Base-by-base conservation (phyloP, 345 rosid species). In the Atalantia buxifolia region DNA sequence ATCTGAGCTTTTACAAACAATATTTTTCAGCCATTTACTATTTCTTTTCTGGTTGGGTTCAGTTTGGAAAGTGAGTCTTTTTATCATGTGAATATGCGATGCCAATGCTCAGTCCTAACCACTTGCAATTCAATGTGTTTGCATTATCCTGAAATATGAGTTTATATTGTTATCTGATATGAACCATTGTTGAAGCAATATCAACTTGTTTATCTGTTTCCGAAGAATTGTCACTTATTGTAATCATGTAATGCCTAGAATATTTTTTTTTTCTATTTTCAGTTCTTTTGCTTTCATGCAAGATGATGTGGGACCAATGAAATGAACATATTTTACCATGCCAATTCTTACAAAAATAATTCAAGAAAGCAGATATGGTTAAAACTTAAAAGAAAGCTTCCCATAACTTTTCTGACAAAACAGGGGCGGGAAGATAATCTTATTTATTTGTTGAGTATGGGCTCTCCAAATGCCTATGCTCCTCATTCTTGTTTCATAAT, bases 371-470 rank as follows among this genome's bases (percentile, higher is more conserved):
- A 24, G 30, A 72, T 24, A 35, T 53, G 33, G 48, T 50, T 48
- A 55, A 66, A 76, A 4, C 18, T 42, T 42, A 42, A 12, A 12
- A 13, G 50, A 13, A 67, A 27, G 57, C 56, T 9, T 36, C 40
- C 66, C 79, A 67, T 67, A 55, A 55, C 66, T 18, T 76, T 76
- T 9, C 72, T 55, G 75, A 31, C 74, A 66, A 79, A 73, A 56
- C 19, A 71, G 61, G 0, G 28, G 25, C 42, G 38, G n/a, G 40
- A 79, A 75, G 82, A 82, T 77, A 85, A 80, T 69, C 55, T 75
- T 71, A 18, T 71, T 82, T 82, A 80, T 77, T 59, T n/a, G 9
- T 12, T 4, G 9, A 71, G 78, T 38, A 84, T 76, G 86, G 89
- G 84, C 78, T 30, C 65, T 62, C 36, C 69, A 40, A 5, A n/a